phyloP scores from a whole-genome alignment of 345 rosid genomes.

The Euphorbia lathyris region DNA sequence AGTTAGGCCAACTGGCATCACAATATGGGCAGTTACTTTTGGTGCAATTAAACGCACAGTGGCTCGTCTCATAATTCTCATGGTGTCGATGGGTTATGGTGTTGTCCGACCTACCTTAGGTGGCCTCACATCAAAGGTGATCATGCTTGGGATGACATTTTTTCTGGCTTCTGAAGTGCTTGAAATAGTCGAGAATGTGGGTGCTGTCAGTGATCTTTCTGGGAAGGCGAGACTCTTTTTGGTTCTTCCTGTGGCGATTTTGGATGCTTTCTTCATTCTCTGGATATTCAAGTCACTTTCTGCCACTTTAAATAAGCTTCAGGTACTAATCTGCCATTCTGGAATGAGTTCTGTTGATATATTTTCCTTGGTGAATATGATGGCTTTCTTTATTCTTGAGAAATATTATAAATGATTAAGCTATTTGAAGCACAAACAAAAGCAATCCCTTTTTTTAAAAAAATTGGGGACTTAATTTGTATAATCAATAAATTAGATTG shows the following conservation, averaged over 20 bases:
- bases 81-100: constrained; percentile 95
- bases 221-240: constrained; percentile 85
- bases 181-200: constrained; percentile 85
- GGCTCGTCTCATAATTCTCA: constrained; percentile 74
- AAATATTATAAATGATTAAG: not conserved
- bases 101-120: constrained; percentile 97
- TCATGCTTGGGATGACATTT: constrained; percentile 86
- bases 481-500: not conserved
- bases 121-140: constrained; percentile 82
- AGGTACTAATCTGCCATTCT: constrained; percentile 42
- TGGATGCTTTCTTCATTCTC: constrained; percentile 93
- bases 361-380: not conserved
- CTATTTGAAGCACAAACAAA: not conserved
- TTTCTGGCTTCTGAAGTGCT: constrained; percentile 88
- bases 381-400: not conserved
- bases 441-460: not conserved
- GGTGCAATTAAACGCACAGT: constrained; percentile 71
- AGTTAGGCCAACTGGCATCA: constrained; percentile 77
- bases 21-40: constrained; percentile 89
- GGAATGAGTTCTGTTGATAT: constrained; percentile 1
- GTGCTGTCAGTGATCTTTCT: constrained; percentile 85
- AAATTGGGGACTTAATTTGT: no score
- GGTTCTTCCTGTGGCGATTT: constrained; percentile 75
- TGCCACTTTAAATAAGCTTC: constrained; percentile 84
- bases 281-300: constrained; percentile 97